These are phyloP conservation scores for Salvia miltiorrhiza DNA, from an alignment of 257 asterid species.

Conservation along the genomic window DNA sequence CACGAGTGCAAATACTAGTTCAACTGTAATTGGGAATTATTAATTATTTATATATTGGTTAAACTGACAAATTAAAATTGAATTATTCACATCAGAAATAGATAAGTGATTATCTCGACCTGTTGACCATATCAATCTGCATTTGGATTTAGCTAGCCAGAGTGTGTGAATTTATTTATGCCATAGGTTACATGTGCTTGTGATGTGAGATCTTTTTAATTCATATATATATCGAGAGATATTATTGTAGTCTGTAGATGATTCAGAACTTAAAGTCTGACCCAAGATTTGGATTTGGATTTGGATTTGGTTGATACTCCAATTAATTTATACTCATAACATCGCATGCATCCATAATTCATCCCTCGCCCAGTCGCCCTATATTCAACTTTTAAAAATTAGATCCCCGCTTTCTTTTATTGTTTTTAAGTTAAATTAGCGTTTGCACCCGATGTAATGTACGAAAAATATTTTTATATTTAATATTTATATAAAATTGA, in stretches of 20 bases:
- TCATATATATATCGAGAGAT: background rate
- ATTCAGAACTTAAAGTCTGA: background rate
- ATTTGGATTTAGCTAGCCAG: background rate
- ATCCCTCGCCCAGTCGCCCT: background rate
- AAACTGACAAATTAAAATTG: background rate
- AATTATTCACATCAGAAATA: background rate
- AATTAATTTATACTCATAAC: background rate
- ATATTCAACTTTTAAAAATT: background rate
- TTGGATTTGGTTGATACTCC: background rate
- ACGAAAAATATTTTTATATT: too few relatives aligned
- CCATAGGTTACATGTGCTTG: background rate
- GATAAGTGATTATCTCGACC: background rate
- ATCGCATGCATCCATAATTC: background rate
- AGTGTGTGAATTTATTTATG: background rate
- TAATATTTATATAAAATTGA: too few relatives aligned
- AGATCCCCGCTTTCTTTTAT: background rate
- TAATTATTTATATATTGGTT: background rate
- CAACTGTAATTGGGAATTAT: background rate
- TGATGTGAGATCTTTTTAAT: background rate
- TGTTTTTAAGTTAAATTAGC: too few relatives aligned
- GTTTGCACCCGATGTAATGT: too few relatives aligned
- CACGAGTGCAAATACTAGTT: too few relatives aligned
- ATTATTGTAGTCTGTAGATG: background rate
- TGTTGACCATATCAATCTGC: background rate
- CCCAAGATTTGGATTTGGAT: background rate